Evolutionary conservation across 805 yeast species (phyloP).

Genomic region (Ogataea glucozyma): DNA sequence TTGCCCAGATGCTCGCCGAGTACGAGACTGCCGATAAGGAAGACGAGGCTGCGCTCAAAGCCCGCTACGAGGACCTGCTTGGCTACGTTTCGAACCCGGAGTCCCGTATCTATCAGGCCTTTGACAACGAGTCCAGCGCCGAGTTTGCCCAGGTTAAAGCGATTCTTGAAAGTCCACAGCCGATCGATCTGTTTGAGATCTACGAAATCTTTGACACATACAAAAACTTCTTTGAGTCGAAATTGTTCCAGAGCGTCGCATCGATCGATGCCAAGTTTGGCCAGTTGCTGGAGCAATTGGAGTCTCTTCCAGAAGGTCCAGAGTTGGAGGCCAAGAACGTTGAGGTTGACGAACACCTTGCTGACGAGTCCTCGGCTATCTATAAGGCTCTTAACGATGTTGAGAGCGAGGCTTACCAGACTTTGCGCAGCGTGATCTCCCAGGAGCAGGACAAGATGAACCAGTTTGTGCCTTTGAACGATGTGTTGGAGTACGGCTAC

Average conservation of each 20-base stretch:
- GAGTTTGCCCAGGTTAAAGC: slow-evolving; percentile 23
- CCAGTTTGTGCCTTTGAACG: slow-evolving; percentile 24
- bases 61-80: slow-evolving; percentile 20
- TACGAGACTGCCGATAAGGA: slow-evolving; percentile 25
- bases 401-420: slow-evolving; percentile 16
- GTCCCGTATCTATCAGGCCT: slow-evolving; percentile 23
- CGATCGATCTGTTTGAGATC: slow-evolving; percentile 3
- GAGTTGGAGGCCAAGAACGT: slow-evolving; percentile 22
- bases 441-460: slow-evolving; percentile 25
- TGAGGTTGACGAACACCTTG: slow-evolving; percentile 23
- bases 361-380: slow-evolving; percentile 21
- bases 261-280: slow-evolving; percentile 29
- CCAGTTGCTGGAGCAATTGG: slow-evolving; percentile 23
- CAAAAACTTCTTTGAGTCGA: slow-evolving; percentile 25
- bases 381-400: slow-evolving; percentile 27
- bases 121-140: slow-evolving; percentile 24
- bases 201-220: slow-evolving; percentile 14
- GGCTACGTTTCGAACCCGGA: slow-evolving; percentile 24
- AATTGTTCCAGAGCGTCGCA: slow-evolving; percentile 19
- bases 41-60: slow-evolving; percentile 13
- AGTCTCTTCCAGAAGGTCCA: slow-evolving; percentile 26
- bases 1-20: slow-evolving; percentile 24
- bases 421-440: slow-evolving; percentile 16
- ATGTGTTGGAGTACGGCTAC: slow-evolving; percentile 25
- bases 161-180: slow-evolving; percentile 13